These are phyloP conservation scores for Lophiostoma macrostomum DNA, from an alignment of 495 filamentous ascomycete species.

Conservation along the genomic window DNA sequence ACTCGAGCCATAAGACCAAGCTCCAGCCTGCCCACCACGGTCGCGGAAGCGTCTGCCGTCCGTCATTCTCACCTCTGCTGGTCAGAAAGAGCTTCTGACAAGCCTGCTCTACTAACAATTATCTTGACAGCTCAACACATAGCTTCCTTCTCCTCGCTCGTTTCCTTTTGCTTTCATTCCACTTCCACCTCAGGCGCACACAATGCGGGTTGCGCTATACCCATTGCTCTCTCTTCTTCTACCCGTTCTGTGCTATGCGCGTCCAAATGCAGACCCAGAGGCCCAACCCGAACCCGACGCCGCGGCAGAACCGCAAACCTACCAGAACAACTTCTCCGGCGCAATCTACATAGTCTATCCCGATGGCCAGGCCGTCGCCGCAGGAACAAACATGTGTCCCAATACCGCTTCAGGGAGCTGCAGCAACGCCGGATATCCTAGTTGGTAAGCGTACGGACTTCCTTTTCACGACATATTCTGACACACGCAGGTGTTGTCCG, in stretches of 20 bases:
- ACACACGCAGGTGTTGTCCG: conserved; percentile 40
- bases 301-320: conserved; percentile 19
- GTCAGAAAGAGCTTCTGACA: neutral
- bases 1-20: conserved; percentile 2
- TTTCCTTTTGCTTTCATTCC: neutral
- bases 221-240: neutral
- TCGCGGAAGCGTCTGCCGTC: neutral
- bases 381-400: conserved; percentile 37
- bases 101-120: neutral
- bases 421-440: conserved; percentile 28
- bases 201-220: conserved; percentile 1
- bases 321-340: conserved; percentile 33
- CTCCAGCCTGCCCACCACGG: neutral
- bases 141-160: neutral
- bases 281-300: neutral
- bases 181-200: neutral
- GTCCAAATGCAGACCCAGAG: neutral
- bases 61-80: neutral
- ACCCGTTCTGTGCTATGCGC: conserved; percentile 1
- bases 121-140: neutral
- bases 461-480: neutral
- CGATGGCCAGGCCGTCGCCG: conserved; percentile 22
- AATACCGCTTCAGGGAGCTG: conserved; percentile 37
- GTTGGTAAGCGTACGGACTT: conserved; percentile 33
- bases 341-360: conserved; percentile 35